phyloP scores from a whole-genome alignment of 257 asterid genomes.

The Petunia axillaris region DNA sequence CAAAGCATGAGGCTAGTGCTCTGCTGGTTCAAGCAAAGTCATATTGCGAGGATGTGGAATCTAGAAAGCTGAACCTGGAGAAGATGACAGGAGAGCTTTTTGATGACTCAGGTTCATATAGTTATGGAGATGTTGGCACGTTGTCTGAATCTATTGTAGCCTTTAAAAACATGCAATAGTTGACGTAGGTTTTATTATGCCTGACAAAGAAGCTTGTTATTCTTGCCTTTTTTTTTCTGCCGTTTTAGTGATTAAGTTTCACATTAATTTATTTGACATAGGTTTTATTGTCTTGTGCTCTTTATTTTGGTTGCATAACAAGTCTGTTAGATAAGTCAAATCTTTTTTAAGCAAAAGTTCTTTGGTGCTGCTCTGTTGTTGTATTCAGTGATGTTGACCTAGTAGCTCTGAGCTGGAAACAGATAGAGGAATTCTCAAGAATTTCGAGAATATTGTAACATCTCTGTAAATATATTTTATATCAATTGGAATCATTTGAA shows the following conservation, averaged over 20 bases:
- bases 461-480: too few species aligned
- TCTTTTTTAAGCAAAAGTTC: neutral
- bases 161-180: conserved; percentile 20
- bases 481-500: too few species aligned
- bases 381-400: too few species aligned
- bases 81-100: conserved; percentile 38
- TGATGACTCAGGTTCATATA: conserved; percentile 33
- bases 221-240: too few species aligned
- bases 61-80: conserved; percentile 44
- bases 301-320: neutral
- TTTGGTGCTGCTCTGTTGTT: too few species aligned
- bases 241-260: too few species aligned
- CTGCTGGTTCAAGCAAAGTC: conserved; percentile 66
- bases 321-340: neutral
- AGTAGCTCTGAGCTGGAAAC: too few species aligned
- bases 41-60: conserved; percentile 50
- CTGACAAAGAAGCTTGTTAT: neutral
- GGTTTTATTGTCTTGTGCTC: neutral
- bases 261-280: too few species aligned
- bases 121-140: conserved; percentile 33
- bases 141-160: conserved; percentile 41
- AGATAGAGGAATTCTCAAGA: too few species aligned
- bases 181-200: conserved; percentile 14
- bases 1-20: conserved; percentile 70
- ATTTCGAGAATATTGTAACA: too few species aligned